Base-by-base conservation (phyloP, 23 red algal species). In the Gracilaria domingensis region DNA sequence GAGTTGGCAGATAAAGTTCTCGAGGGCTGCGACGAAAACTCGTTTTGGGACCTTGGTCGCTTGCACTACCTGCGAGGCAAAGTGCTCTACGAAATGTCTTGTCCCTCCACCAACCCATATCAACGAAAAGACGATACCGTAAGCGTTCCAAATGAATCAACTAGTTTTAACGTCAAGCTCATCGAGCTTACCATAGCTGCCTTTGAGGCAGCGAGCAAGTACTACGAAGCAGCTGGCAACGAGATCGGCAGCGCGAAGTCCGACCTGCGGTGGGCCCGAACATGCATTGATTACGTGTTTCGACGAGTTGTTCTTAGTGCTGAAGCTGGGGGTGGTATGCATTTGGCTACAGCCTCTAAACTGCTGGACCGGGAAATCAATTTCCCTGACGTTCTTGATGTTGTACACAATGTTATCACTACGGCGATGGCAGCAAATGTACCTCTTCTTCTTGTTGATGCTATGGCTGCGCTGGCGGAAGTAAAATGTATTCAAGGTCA, bases 21-120 rank as follows among this genome's bases (percentile, higher is more conserved):
- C 9, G 82, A 82, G 29, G 35, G 36, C 29, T 88, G 82, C 51
- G 54, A 75, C 12, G 83, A 94, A 65, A 32, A 61, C 34, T 79
- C 83, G 12, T 87, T 94, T 29, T 88, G 92, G 83, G 72, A 94
- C 51, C 83, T 66, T 12, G 92, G 82, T 25, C 67, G 82, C 12
- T 65, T 94, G 48, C 92, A 94, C 79, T 94, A 94, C 44, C 64
- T 94, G 34, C 72, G 83, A 58, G 92, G 92, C 37, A 87, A 88
- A 57, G 74, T 84, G 16, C 34, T 94, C 25, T 87, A 67, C 34
- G 84, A 83, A 32, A 88, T 92, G 89, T 90, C 87, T 30, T 87
- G 60, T 20, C 66, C 89, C 18, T 58, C 59, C 17, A 76, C 89
- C 25, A 69, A 17, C 36, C 76, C 80, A 7, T 69, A 74, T 21